Conservation (phyloP, 2,329 filamentous ascomycete genomes). For the Colletotrichum sp. region DNA sequence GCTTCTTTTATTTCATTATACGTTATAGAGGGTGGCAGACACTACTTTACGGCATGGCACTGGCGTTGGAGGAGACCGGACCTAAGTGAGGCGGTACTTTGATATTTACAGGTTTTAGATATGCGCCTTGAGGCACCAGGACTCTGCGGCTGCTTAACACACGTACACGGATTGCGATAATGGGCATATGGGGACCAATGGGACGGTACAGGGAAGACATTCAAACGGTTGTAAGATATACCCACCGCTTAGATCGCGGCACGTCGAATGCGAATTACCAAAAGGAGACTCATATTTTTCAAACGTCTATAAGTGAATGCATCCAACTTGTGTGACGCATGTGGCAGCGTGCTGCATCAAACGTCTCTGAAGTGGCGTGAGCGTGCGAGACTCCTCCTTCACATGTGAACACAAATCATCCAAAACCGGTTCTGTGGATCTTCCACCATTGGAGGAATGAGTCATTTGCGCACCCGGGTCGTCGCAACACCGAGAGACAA, state of each 20-base stretch:
- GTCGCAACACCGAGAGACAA: neutral
- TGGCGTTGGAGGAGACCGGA: neutral
- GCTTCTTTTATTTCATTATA: neutral
- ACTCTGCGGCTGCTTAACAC: constrained; percentile 7
- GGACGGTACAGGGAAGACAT: neutral
- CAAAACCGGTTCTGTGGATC: neutral
- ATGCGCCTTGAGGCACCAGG: constrained; percentile 13
- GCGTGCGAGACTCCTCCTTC: neutral
- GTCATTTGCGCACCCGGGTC: neutral
- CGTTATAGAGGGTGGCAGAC: neutral
- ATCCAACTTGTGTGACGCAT: neutral
- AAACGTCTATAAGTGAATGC: neutral
- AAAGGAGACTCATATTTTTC: neutral
- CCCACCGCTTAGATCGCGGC: constrained; percentile 11
- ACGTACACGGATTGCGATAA: neutral
- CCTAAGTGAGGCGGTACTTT: neutral
- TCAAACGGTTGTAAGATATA: constrained; percentile 3
- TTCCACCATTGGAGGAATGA: neutral
- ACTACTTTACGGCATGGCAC: neutral
- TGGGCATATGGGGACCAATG: neutral
- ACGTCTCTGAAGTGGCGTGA: neutral
- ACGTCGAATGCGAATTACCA: neutral
- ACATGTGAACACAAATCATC: neutral
- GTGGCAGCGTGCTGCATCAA: neutral
- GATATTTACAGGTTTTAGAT: neutral